A percentile compares a stretch with the other conserved stretches of the same genome.
Evolutionary conservation across 2,329 filamentous ascomycete species (phyloP).

Genomic region (Fusarium keratoplasticum): DNA sequence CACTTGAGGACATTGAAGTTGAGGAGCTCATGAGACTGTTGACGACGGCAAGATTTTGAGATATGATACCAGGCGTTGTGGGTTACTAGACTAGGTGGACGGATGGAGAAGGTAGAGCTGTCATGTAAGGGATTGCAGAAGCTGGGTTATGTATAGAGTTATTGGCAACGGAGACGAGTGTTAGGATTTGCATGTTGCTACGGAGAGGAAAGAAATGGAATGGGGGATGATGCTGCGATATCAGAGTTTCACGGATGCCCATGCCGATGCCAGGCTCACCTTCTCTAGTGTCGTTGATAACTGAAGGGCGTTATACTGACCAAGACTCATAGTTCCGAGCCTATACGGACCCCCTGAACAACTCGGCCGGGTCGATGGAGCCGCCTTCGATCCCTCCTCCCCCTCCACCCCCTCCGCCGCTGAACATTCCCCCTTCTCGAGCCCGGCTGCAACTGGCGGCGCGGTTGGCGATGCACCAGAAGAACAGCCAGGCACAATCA

Average conservation of each 20-base stretch:
- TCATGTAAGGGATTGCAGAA: slow-evolving; percentile 31
- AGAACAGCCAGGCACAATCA: slow-evolving; percentile 65
- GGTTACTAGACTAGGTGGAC: slow-evolving; percentile 32
- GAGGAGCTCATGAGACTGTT: slow-evolving; percentile 43
- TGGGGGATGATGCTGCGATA: slow-evolving; percentile 44
- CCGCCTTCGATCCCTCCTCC: slow-evolving; percentile 70
- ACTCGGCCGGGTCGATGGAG: slow-evolving; percentile 59
- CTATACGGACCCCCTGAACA: slow-evolving; percentile 67
- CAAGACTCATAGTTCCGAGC: slow-evolving; percentile 64
- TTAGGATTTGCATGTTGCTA: slow-evolving; percentile 37
- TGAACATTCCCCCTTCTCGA: slow-evolving; percentile 88
- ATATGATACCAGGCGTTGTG: slow-evolving; percentile 41
- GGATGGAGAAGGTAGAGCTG: slow-evolving; percentile 23
- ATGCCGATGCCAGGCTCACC: slow-evolving; percentile 30
- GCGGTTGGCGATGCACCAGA: slow-evolving; percentile 80
- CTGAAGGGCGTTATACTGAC: slow-evolving; percentile 33
- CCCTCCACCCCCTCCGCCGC: slow-evolving; percentile 77
- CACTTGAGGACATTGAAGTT: slow-evolving; percentile 45
- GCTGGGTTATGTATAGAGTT: slow-evolving; percentile 39
- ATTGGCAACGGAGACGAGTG: slow-evolving; percentile 37
- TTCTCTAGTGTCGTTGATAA: slow-evolving; percentile 41
- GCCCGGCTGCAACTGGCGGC: slow-evolving; percentile 92
- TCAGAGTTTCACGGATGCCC: slow-evolving; percentile 43
- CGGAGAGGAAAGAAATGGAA: slow-evolving; percentile 45
- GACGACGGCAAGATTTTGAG: slow-evolving; percentile 36